Conservation (phyloP, 371 early-diverging fungal species). For the Entomophthora muscae region DNA sequence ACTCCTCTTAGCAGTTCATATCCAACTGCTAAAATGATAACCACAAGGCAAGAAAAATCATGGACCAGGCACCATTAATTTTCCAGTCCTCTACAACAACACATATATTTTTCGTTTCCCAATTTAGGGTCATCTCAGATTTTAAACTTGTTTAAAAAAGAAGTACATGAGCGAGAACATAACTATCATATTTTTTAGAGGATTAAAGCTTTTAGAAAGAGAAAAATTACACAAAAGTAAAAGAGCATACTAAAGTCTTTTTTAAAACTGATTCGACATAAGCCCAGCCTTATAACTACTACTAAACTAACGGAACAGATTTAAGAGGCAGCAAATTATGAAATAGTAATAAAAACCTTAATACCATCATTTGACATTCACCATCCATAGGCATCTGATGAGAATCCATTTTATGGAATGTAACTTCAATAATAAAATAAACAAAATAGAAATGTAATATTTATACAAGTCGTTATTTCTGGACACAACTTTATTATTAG, state of each 20-base stretch:
- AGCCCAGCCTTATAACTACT: background rate
- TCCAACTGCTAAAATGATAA: slow-evolving; percentile 32
- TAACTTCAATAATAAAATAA: too few relatives aligned
- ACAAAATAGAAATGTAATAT: too few relatives aligned
- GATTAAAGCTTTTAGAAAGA: background rate
- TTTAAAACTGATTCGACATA: too few relatives aligned
- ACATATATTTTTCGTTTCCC: slow-evolving; percentile 54
- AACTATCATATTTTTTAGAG: background rate
- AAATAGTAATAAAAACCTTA: background rate
- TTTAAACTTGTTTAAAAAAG: background rate
- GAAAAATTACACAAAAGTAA: background rate
- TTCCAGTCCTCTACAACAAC: slow-evolving; percentile 61
- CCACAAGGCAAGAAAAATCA: slow-evolving; percentile 35
- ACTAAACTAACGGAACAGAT: background rate
- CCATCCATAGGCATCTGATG: background rate
- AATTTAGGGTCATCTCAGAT: slow-evolving; percentile 69
- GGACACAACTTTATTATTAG: too few relatives aligned
- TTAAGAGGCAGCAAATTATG: background rate
- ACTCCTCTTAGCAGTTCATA: slow-evolving; percentile 38
- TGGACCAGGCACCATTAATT: slow-evolving; percentile 23
- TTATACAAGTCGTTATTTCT: too few relatives aligned
- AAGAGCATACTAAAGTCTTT: background rate
- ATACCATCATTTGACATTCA: background rate
- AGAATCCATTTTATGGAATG: too few relatives aligned
- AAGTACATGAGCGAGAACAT: background rate